A percentile compares a stretch with the other conserved stretches of the same genome.
phyloP scores from a whole-genome alignment of 2,329 filamentous ascomycete genomes.

The Cladosporium sp. region DNA sequence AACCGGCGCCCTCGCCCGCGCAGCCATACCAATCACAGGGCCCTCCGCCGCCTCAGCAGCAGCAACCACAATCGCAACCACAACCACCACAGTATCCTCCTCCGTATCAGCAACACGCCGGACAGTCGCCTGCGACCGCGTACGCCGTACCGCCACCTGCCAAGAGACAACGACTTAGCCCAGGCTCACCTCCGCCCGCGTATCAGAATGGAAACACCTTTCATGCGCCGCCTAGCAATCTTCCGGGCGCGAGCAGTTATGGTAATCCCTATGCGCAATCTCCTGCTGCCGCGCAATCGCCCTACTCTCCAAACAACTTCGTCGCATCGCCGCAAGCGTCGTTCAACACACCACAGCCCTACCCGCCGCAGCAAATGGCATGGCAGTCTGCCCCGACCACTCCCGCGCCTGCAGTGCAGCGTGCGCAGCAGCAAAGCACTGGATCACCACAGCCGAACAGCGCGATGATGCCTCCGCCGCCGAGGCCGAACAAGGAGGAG shows the following conservation, averaged over 20 bases:
- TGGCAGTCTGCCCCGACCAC: slow-evolving; percentile 25
- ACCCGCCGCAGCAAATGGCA: slow-evolving; percentile 26
- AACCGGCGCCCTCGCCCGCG: slow-evolving; percentile 20
- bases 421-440: slow-evolving; percentile 17
- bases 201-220: slow-evolving; percentile 56
- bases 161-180: slow-evolving; percentile 72
- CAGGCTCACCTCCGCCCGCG: slow-evolving; percentile 58
- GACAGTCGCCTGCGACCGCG: slow-evolving; percentile 36
- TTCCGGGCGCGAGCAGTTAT: slow-evolving; percentile 40
- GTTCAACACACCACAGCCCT: slow-evolving; percentile 37
- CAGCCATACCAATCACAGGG: slow-evolving; percentile 30
- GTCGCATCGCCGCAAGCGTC: slow-evolving; percentile 30
- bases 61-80: neutral
- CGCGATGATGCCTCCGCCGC: slow-evolving; percentile 61
- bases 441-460: slow-evolving; percentile 23
- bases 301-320: slow-evolving; percentile 28
- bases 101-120: slow-evolving; percentile 45
- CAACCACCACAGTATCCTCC: slow-evolving; percentile 5
- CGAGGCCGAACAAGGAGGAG: slow-evolving; percentile 55
- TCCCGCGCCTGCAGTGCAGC: slow-evolving; percentile 23
- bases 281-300: slow-evolving; percentile 27
- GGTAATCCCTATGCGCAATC: slow-evolving; percentile 43
- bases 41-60: slow-evolving; percentile 12
- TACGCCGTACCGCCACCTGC: slow-evolving; percentile 63
- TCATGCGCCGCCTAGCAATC: slow-evolving; percentile 35